Percentiles rank a stretch among this genome's conserved stretches.
phyloP scores from a whole-genome alignment of 129 eudicot genomes.

The Chrysanthemum seticuspe region DNA sequence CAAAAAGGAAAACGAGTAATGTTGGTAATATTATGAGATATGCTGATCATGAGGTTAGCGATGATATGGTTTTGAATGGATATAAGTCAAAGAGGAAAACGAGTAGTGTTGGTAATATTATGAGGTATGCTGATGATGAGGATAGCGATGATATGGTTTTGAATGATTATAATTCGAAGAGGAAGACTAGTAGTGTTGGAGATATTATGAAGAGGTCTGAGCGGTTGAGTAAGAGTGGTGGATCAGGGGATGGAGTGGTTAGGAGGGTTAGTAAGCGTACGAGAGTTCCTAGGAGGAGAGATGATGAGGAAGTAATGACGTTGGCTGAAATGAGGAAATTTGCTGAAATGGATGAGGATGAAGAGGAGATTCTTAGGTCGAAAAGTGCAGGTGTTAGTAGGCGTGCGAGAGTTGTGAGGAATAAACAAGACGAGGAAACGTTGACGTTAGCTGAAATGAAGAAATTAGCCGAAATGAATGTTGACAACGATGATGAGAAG shows the following conservation, averaged over 20 bases:
- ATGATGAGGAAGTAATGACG: slow-evolving; percentile 53
- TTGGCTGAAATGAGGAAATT: slow-evolving; percentile 66
- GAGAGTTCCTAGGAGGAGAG: slow-evolving; percentile 18
- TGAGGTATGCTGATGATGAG: background rate
- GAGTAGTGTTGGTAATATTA: slow-evolving; percentile 13
- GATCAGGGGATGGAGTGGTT: slow-evolving; percentile 21
- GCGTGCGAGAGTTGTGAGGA: too few species aligned
- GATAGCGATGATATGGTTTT: slow-evolving; percentile 30
- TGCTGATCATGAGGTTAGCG: too few species aligned
- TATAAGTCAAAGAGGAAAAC: too few species aligned
- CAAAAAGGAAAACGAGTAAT: slow-evolving; percentile 39
- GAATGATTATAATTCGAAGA: background rate
- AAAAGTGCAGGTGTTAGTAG: too few species aligned
- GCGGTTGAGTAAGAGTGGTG: slow-evolving; percentile 12
- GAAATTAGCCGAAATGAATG: slow-evolving; percentile 36
- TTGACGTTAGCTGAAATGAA: slow-evolving; percentile 77
- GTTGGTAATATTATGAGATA: slow-evolving; percentile 32
- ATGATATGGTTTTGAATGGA: too few species aligned
- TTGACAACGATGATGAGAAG: background rate
- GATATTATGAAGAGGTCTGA: slow-evolving; percentile 47
- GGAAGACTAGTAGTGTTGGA: slow-evolving; percentile 36
- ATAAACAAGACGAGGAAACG: slow-evolving; percentile 23
- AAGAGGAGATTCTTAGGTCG: slow-evolving; percentile 2
- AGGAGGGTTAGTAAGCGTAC: slow-evolving; percentile 20
- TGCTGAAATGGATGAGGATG: slow-evolving; percentile 28